Conservation (phyloP, 768 basidiomycete genomes). For the Tylopilus rubrobrunneus region DNA sequence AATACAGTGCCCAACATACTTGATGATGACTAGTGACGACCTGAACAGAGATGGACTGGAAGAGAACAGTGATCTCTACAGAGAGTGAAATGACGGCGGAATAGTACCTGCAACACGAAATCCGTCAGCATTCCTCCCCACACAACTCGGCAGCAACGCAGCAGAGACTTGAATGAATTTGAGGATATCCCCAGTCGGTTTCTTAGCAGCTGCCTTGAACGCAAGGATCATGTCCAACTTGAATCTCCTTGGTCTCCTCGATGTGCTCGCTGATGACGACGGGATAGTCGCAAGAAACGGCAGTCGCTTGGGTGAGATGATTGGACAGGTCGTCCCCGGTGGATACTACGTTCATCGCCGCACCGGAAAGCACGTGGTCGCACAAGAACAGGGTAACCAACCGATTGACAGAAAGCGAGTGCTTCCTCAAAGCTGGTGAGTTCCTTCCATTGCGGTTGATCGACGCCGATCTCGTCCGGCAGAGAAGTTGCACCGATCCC, state of each 20-base stretch:
- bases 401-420: constrained; percentile 82
- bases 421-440: constrained; percentile 89
- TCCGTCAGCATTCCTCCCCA: too few relatives aligned
- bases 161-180: too few relatives aligned
- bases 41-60: too few relatives aligned
- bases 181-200: too few relatives aligned
- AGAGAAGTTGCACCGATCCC: constrained; percentile 99
- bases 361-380: constrained; percentile 96
- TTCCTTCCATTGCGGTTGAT: constrained; percentile 98
- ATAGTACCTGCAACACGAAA: too few relatives aligned
- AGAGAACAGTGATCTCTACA: too few relatives aligned
- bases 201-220: too few relatives aligned
- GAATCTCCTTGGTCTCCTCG: constrained; percentile 99
- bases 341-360: constrained; percentile 99
- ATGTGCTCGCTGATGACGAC: constrained; percentile 99
- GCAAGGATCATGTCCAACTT: too few relatives aligned
- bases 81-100: too few relatives aligned
- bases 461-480: constrained; percentile 96
- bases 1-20: too few relatives aligned
- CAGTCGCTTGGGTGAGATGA: constrained; percentile 92
- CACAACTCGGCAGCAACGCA: too few relatives aligned
- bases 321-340: constrained; percentile 85
- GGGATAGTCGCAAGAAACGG: constrained; percentile 93
- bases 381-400: constrained; percentile 94
- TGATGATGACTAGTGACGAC: too few relatives aligned